Evolutionary conservation across 441 rosid genomes (phyloP).

Genomic region (Populus hybrid): DNA sequence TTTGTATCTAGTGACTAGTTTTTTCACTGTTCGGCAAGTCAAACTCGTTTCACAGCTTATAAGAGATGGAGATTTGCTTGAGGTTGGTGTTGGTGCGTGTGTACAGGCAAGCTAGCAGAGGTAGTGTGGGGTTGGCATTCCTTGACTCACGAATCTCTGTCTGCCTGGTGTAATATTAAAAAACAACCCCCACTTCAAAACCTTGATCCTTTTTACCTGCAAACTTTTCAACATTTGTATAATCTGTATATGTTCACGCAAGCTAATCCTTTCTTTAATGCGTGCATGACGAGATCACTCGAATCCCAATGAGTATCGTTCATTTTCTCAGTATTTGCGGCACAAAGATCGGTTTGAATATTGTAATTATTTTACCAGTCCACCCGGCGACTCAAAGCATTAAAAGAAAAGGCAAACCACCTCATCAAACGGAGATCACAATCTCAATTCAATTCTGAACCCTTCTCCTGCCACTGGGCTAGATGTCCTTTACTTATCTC

Average conservation of each 20-base stretch:
- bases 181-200: constrained; percentile 22
- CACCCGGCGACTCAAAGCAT: constrained; percentile 7
- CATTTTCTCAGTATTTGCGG: constrained; percentile 24
- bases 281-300: neutral
- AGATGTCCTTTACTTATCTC: neutral
- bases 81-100: neutral
- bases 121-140: constrained; percentile 32
- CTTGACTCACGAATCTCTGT: constrained; percentile 80
- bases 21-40: neutral
- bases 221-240: neutral
- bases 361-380: constrained; percentile 2
- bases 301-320: constrained; percentile 24
- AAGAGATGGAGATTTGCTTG: neutral
- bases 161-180: constrained; percentile 49
- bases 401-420: neutral
- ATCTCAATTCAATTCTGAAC: neutral
- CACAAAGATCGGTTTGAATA: constrained; percentile 33
- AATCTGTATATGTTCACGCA: neutral
- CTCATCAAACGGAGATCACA: neutral
- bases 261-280: neutral
- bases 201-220: constrained; percentile 34
- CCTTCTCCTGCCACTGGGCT: neutral
- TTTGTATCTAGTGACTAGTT: neutral
- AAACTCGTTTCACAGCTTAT: neutral
- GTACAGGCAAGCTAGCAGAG: neutral